Base-by-base conservation (phyloP, 208 protist genomes). In the Spongospora subterranea region DNA sequence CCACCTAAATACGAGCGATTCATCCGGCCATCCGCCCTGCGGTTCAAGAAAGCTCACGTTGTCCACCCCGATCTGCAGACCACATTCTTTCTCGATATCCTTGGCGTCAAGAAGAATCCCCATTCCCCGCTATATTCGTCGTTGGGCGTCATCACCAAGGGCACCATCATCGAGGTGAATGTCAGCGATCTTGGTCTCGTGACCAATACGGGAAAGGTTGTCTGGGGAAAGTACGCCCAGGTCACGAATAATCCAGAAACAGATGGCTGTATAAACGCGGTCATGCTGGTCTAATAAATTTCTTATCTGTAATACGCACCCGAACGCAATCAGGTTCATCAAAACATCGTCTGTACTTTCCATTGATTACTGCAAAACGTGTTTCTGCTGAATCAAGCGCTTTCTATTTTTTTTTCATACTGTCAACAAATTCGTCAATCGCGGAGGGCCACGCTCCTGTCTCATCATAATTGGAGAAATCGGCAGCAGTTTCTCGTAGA, bases 221-320 rank as follows among this genome's bases (percentile, higher is more conserved):
- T 98, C n/a, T 98, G 97, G 97, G 97, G 96, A 54, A 95, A 96
- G 71, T 96, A 95, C 89, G 99, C 99, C 41, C 98, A 99, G 95
- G 97, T 99, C 46, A 99, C 98, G 0, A 99, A 99, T 96, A 99
- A 99, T 93, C 99, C 99, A 0, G 99, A 99, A 94, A 99, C 99
- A 92, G 99, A 99, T 92, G 99, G 98, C 39, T 99, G 98, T 95
- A 99, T 99, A 93, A 99, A 99, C 92, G 98, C 98, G 6, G 96
- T 99, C 32, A 95, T 99, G 40, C 95, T 99, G 0, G 98, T 99
- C 38, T 99, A 98, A 93, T 90, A 77, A 89, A 91, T 43, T 45
- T 20, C 29, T 88, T 32, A 6, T 89, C 45, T 89, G 17, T 39
- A 82, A 6, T 24, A 6, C 6, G 24, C 24, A 24, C 24, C 50